Percentiles rank a stretch among this genome's conserved stretches.
These are phyloP conservation scores for Kazachstania kunashirensis DNA, from an alignment of 805 yeast species.

Conservation along the genomic window DNA sequence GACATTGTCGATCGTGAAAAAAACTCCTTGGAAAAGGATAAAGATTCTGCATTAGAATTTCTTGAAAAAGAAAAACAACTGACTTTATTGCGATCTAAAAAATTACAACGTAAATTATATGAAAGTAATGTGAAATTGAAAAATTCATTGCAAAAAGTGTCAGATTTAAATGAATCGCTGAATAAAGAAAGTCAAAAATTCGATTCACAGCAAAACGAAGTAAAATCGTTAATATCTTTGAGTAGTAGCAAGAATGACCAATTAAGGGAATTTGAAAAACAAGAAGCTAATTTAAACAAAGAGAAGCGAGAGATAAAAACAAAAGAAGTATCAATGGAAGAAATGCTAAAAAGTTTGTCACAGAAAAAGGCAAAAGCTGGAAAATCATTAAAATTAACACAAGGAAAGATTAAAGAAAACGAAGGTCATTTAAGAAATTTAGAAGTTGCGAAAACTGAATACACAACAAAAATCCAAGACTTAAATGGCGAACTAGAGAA, in stretches of 20 bases:
- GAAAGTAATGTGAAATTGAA: slow-evolving; percentile 35
- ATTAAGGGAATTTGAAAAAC: slow-evolving; percentile 22
- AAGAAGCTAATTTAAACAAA: slow-evolving; percentile 21
- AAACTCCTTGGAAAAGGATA: slow-evolving; percentile 47
- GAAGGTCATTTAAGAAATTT: slow-evolving; percentile 39
- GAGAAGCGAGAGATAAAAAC: slow-evolving; percentile 36
- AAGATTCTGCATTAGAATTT: slow-evolving; percentile 59
- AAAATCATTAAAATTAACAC: slow-evolving; percentile 43
- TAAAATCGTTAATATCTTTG: slow-evolving; percentile 26
- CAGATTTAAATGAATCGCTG: slow-evolving; percentile 35
- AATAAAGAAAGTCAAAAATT: slow-evolving; percentile 37
- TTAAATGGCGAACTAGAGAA: slow-evolving; percentile 37
- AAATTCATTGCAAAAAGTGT: slow-evolving; percentile 31
- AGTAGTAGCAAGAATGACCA: slow-evolving; percentile 17
- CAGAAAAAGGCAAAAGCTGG: slow-evolving; percentile 49
- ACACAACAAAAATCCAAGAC: slow-evolving; percentile 35
- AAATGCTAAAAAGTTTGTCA: slow-evolving; percentile 57
- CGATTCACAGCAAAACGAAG: slow-evolving; percentile 32
- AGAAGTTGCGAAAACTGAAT: slow-evolving; percentile 36
- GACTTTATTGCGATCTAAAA: slow-evolving; percentile 41
- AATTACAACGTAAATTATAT: slow-evolving; percentile 43
- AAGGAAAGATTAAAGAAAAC: slow-evolving; percentile 36
- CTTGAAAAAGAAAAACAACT: slow-evolving; percentile 56
- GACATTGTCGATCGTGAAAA: slow-evolving; percentile 74
- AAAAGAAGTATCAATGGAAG: slow-evolving; percentile 61